phyloP scores from a whole-genome alignment of 345 rosid species.

The Excoecaria cochinchinensis region DNA sequence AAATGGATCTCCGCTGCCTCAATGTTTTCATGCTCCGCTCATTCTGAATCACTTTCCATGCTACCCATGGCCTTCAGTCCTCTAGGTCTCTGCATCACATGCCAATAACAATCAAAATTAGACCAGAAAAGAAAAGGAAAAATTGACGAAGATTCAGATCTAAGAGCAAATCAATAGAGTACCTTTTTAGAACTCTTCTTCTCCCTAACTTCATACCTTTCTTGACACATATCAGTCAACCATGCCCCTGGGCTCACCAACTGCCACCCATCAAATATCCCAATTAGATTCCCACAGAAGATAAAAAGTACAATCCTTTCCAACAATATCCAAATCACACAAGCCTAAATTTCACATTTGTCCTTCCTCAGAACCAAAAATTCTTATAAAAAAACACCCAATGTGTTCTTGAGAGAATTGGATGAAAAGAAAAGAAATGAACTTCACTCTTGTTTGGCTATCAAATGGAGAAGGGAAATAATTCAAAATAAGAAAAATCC shows the following conservation, averaged over 20 bases:
- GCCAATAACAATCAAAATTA: background rate
- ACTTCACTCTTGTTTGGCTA: no score
- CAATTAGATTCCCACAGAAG: constrained; percentile 4
- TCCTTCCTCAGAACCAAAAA: background rate
- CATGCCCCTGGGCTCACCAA: constrained; percentile 79
- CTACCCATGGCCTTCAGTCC: constrained; percentile 78
- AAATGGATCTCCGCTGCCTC: constrained; percentile 24
- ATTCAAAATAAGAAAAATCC: no score
- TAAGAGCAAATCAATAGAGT: background rate
- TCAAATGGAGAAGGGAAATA: no score
- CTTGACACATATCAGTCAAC: constrained; percentile 77
- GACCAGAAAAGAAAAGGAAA: background rate
- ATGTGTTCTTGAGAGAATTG: no score
- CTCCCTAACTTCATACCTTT: constrained; percentile 79
- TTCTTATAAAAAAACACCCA: no score
- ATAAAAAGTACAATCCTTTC: background rate
- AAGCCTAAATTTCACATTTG: background rate
- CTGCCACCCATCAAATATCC: constrained; percentile 40
- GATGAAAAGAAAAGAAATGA: no score
- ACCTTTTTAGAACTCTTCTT: constrained; percentile 75
- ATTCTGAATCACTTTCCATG: constrained; percentile 71
- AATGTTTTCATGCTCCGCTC: background rate
- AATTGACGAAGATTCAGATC: background rate
- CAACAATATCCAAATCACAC: background rate
- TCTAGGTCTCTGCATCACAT: constrained; percentile 62